Evolutionary conservation across 129 eudicot genomes (phyloP).

Genomic region (Ambrosia artemisiifolia): DNA sequence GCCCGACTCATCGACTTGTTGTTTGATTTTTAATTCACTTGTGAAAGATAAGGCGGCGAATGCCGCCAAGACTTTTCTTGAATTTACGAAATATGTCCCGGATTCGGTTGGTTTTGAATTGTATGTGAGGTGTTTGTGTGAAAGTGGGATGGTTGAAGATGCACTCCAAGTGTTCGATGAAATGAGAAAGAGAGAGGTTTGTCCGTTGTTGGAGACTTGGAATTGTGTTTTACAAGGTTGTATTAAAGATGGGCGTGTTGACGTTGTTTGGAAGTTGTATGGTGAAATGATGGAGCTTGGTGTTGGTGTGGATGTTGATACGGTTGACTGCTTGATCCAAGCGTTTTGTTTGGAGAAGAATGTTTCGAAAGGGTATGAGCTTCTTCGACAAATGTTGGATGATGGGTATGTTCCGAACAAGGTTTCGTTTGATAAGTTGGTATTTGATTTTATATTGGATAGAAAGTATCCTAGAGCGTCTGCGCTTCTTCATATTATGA

Average conservation of each 20-base stretch:
- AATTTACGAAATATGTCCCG: constrained; percentile 35
- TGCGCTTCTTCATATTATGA: constrained; percentile 63
- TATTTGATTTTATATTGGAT: constrained; percentile 38
- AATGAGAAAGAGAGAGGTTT: constrained; percentile 32
- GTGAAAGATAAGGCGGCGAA: constrained; percentile 50
- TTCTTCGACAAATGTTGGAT: constrained; percentile 54
- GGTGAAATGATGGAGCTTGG: constrained; percentile 56
- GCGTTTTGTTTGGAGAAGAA: constrained; percentile 59
- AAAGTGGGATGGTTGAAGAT: constrained; percentile 50
- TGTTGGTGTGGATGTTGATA: constrained; percentile 53
- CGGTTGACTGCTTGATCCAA: constrained; percentile 49
- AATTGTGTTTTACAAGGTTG: constrained; percentile 40
- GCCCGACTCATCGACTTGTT: constrained; percentile 34
- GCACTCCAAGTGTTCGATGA: constrained; percentile 50
- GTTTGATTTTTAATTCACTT: constrained; percentile 44
- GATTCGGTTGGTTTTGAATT: constrained; percentile 42
- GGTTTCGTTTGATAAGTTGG: constrained; percentile 44
- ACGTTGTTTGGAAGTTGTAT: constrained; percentile 66
- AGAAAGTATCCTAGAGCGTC: constrained; percentile 45
- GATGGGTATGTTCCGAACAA: constrained; percentile 55
- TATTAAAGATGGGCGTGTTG: constrained; percentile 36
- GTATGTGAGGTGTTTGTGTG: constrained; percentile 53
- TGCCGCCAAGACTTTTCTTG: constrained; percentile 48
- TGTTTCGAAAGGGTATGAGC: constrained; percentile 49
- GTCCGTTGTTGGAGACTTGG: constrained; percentile 55